These are phyloP conservation scores for Candida montana DNA, from an alignment of 805 yeast species.

Conservation along the genomic window DNA sequence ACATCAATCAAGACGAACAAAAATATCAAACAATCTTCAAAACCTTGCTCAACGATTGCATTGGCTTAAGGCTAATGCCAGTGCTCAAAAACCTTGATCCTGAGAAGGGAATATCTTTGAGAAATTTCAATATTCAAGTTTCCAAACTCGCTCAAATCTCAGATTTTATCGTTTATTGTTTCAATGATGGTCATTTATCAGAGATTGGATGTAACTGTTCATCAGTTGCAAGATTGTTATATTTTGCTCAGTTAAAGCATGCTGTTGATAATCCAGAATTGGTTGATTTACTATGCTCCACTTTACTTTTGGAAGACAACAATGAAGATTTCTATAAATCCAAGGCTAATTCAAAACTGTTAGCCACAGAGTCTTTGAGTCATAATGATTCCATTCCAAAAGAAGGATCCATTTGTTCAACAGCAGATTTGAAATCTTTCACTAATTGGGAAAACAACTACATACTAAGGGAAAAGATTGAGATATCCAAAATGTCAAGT, in stretches of 20 bases:
- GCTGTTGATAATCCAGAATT: constrained; percentile 24
- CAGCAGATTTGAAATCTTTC: constrained; percentile 37
- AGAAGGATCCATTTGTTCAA: constrained; percentile 25
- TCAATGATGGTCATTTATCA: constrained; percentile 35
- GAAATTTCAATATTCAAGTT: constrained; percentile 84
- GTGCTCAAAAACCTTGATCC: constrained; percentile 60
- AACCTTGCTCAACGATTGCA: constrained; percentile 23
- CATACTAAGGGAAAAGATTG: constrained; percentile 70
- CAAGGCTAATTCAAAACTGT: constrained; percentile 8
- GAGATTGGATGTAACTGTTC: constrained; percentile 30
- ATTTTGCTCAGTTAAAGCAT: constrained; percentile 36
- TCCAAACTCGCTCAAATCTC: constrained; percentile 72
- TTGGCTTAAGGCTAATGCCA: constrained; percentile 37
- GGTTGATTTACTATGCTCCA: constrained; percentile 20
- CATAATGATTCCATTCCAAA: constrained; percentile 11
- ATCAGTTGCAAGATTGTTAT: constrained; percentile 35
- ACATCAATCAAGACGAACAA: constrained; percentile 10
- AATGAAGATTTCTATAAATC: constrained; percentile 12
- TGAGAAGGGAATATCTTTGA: constrained; percentile 62
- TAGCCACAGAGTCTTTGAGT: constrained; percentile 25
- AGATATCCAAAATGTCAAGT: constrained; percentile 76
- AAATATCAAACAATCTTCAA: constrained; percentile 8
- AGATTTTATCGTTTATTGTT: constrained; percentile 73
- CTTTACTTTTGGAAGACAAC: constrained; percentile 17
- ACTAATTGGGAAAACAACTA: constrained; percentile 67